These are phyloP conservation scores for Xylariaceae sp. DNA, from an alignment of 2,329 filamentous ascomycete species.

Conservation along the genomic window DNA sequence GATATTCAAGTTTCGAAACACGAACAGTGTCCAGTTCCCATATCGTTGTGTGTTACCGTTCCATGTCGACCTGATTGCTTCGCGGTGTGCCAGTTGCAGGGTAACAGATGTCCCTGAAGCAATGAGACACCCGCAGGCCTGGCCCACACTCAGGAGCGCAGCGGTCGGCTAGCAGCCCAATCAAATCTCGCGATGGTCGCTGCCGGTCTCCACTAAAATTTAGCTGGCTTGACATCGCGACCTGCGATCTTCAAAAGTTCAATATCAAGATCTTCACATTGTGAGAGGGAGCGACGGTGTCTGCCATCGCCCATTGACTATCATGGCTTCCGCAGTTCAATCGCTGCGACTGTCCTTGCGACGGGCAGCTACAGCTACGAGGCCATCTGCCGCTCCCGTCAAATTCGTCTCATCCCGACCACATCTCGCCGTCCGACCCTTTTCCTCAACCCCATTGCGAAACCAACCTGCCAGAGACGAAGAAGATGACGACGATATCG, in stretches of 20 bases:
- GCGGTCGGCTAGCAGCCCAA: constrained; percentile 3
- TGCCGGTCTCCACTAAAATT: constrained; percentile 18
- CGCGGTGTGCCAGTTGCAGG: neutral
- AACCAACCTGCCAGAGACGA: constrained; percentile 18
- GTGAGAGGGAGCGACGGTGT: no score
- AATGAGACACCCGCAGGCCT: neutral
- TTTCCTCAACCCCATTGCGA: constrained; percentile 26
- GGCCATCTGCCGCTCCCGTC: constrained; percentile 20
- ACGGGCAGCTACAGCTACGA: constrained; percentile 23
- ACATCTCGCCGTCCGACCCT: constrained; percentile 23
- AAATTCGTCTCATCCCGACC: constrained; percentile 16
- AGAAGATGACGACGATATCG: constrained; percentile 18
- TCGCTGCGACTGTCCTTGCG: constrained; percentile 38
- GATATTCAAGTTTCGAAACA: neutral
- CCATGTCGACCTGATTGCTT: no score
- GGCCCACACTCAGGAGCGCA: neutral
- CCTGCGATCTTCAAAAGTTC: constrained; percentile 2
- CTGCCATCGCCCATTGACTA: constrained; percentile 16
- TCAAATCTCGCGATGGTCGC: neutral
- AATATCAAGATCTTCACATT: no score
- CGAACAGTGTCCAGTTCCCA: no score
- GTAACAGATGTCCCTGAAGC: neutral
- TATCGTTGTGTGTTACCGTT: no score
- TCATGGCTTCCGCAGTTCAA: constrained; percentile 40
- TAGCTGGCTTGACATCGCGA: constrained; percentile 5